Percentiles rank a stretch among this genome's conserved stretches.
Conservation (phyloP, 441 rosid species). For the Adansonia madagascariensis region DNA sequence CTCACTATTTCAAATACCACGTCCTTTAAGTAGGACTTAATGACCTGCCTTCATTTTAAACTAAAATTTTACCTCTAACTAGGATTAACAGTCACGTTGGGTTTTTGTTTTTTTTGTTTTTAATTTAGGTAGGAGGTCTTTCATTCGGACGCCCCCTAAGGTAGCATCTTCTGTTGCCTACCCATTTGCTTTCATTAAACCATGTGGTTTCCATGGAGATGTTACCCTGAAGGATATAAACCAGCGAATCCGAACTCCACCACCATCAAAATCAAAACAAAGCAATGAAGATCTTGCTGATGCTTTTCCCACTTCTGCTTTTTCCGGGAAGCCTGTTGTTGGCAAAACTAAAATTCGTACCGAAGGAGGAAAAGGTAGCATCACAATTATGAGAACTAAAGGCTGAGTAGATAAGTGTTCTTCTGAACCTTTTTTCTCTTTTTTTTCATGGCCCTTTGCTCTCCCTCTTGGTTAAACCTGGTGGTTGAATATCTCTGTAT, state of each 20-base stretch:
- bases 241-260: slow-evolving; percentile 72
- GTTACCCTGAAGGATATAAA: slow-evolving; percentile 94
- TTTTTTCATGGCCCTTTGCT: slow-evolving; percentile 31
- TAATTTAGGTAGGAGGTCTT: slow-evolving; percentile 68
- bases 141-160: slow-evolving; percentile 58
- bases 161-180: slow-evolving; percentile 76
- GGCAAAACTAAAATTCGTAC: slow-evolving; percentile 94
- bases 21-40: neutral
- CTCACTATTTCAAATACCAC: neutral
- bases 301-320: slow-evolving; percentile 84
- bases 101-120: no score
- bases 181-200: slow-evolving; percentile 94
- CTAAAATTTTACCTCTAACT: neutral
- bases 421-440: neutral
- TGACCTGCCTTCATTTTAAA: neutral
- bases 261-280: slow-evolving; percentile 55
- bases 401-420: slow-evolving; percentile 47
- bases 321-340: slow-evolving; percentile 97
- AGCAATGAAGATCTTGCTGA: slow-evolving; percentile 51
- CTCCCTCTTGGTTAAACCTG: slow-evolving; percentile 15
- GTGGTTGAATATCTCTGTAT: slow-evolving; percentile 32
- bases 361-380: slow-evolving; percentile 97
- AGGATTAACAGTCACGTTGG: neutral
- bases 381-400: slow-evolving; percentile 92
- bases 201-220: slow-evolving; percentile 82